Percentiles rank a stretch among this genome's conserved stretches.
phyloP scores from a whole-genome alignment of 23 red algal species.

The Gracilaria gracilis region DNA sequence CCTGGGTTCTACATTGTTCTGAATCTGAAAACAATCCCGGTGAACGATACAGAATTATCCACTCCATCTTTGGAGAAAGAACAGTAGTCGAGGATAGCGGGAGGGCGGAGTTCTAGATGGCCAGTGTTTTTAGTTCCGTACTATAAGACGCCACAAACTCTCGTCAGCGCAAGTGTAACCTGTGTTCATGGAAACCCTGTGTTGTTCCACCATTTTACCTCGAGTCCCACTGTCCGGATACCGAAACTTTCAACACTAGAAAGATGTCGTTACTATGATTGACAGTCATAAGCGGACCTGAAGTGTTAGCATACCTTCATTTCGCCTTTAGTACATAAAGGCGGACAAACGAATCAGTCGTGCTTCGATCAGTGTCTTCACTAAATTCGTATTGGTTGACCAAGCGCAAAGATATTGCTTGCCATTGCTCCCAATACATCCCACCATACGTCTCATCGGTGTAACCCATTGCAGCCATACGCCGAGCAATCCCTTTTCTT shows the following conservation, averaged over 20 bases:
- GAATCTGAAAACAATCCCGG: no score
- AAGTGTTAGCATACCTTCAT: slow-evolving; percentile 54
- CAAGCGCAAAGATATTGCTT: slow-evolving; percentile 83
- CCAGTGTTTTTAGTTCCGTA: no score
- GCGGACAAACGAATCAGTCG: slow-evolving; percentile 84
- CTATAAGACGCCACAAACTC: no score
- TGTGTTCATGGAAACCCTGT: no score
- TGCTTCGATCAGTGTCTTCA: slow-evolving; percentile 79
- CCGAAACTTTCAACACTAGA: slow-evolving; percentile 82
- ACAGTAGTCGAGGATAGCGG: no score
- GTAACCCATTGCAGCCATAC: slow-evolving; percentile 79
- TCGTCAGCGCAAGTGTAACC: no score
- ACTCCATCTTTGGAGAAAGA: no score
- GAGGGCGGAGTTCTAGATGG: no score
- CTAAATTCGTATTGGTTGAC: slow-evolving; percentile 84
- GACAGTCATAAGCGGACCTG: slow-evolving; percentile 70
- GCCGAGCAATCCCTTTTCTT: slow-evolving; percentile 48
- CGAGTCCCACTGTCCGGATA: slow-evolving; percentile 96
- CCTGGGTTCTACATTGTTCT: no score
- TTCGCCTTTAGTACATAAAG: slow-evolving; percentile 92
- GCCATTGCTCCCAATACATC: slow-evolving; percentile 83
- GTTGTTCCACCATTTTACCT: slow-evolving; percentile 88
- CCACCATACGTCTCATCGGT: slow-evolving; percentile 54
- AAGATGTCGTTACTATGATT: slow-evolving; percentile 96
- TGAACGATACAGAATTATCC: no score